Evolutionary conservation across 2,329 filamentous ascomycete genomes (phyloP), one percentile per base, ranked within the genome.

Genomic region (Diaporthe vaccinii): DNA sequence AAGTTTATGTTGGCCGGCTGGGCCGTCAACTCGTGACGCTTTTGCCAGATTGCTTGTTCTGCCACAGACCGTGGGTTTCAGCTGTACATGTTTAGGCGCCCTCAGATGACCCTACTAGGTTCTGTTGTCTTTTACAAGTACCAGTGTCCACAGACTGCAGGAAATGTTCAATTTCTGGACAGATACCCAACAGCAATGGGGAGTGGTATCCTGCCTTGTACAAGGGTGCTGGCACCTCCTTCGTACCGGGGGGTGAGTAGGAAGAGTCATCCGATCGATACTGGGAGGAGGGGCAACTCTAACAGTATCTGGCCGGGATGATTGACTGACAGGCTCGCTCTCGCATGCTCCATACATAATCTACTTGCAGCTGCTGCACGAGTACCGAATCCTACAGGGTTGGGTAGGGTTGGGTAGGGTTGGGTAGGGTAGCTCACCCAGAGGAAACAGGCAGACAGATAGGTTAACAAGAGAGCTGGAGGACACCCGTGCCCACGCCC

Each of bases 211-310:
- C 25, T 57, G 34, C 31, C 31, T 4, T 8, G 12, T 59, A 65
- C 61, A 49, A 34, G 41, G 61, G 62, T 36, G 44, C 44, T 34
- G 28, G 44, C 55, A 36, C 28, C 36, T 7, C 8, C 1, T 28
- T 31, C 59, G 53, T 34, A 57, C 28, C 28, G 15, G 41, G 41
- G 41, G 41, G 15, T 44, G 15, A 22, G 20, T 20, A 14, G 25
- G 39, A 62, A 46, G 59, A 62, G 39, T 62, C 59, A 62, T 62
- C 59, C 59, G 59, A 62, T 62, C 59, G 17, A 46, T 5, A 31
- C 39, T 44, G 36, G 2, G 36, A 2, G 12, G 36, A 8, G n/a
- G 58, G 59, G 1, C 39, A 46, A 44, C 59, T 31, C 14, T 31
- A 10, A 57, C 9, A 58, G 17, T 34, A 39, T 62, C 36, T 28